A percentile compares a stretch with the other conserved stretches of the same genome.
Evolutionary conservation across 192 early-diverging fungal genomes (phyloP).

Genomic region (Backusella psychrophila): DNA sequence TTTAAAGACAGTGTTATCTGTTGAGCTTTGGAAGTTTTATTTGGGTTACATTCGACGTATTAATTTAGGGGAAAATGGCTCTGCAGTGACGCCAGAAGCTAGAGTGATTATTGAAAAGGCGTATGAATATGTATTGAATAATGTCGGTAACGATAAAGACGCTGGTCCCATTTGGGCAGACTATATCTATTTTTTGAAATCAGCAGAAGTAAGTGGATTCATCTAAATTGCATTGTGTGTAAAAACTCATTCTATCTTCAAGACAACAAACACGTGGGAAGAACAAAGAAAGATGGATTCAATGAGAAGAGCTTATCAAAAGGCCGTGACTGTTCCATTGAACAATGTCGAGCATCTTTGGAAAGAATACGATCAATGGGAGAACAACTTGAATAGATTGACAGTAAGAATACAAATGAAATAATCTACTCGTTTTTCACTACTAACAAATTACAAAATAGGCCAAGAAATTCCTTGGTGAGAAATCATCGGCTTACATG

Average conservation of each 20-base stretch:
- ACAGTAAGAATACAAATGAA: slow-evolving; percentile 48
- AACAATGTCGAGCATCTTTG: slow-evolving; percentile 90
- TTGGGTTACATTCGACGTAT: slow-evolving; percentile 81
- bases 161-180: slow-evolving; percentile 87
- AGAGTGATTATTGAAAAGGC: slow-evolving; percentile 72
- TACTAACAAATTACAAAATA: slow-evolving; percentile 16
- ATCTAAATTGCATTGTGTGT: background rate
- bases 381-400: slow-evolving; percentile 80
- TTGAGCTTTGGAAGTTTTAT: slow-evolving; percentile 90
- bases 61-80: slow-evolving; percentile 55
- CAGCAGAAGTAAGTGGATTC: background rate
- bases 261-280: slow-evolving; percentile 71
- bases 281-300: slow-evolving; percentile 88
- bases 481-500: slow-evolving; percentile 89
- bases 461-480: slow-evolving; percentile 89
- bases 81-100: slow-evolving; percentile 55
- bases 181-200: slow-evolving; percentile 73
- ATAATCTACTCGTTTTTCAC: background rate
- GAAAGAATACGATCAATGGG: slow-evolving; percentile 95
- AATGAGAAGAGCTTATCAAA: slow-evolving; percentile 81
- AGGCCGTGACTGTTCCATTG: slow-evolving; percentile 84
- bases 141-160: slow-evolving; percentile 87
- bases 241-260: background rate
- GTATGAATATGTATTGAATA: slow-evolving; percentile 86
- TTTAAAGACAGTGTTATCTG: slow-evolving; percentile 75